Evolutionary conservation across 768 basidiomycete species (phyloP), one percentile per base, ranked within the genome.

Genomic region (Arthromyces matolae): DNA sequence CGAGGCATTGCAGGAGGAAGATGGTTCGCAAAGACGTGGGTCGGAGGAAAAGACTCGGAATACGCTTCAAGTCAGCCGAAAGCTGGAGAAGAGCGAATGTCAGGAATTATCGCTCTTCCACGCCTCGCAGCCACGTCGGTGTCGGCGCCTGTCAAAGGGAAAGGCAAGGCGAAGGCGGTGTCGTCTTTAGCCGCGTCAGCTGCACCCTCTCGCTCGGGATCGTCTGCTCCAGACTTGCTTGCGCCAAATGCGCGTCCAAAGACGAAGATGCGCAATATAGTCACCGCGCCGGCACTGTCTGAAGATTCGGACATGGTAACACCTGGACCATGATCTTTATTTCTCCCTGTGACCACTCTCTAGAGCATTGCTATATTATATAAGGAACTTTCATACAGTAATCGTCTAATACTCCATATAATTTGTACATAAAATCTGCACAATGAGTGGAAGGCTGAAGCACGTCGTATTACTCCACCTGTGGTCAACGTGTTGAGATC

Each of bases 1-100:
- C 75, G 86, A 29, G 89, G 89, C 6, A 88, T 91, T 42, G 88
- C 83, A 16, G 89, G 89, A 10, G 89, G 89, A 1, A 79, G 88
- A 32, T 91, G 89, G 89, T 84, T 89, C 55, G 69, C 81, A 5
- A 77, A 76, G 25, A 68, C 84, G n/a, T 91, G 87, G 87, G 85
- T 88, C n/a, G 89, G 88, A 19, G 83, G 83, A 51, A 89, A 86
- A 63, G 86, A 89, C 42, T 88, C 86, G 8, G 77, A 84, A 41
- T 81, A 76, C 49, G 77, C 81, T 6, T 56, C 65, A 20, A 63
- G 4, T 41, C 24, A 9, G 33, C 56, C 57, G 14, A 64, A 64
- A 42, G 40, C 58, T 9, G 60, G 52, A n/a, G 70, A 68, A n/a
- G 66, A 64, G n/a, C 68, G 66, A 44, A 35, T 52, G 37, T 24